Conservation (phyloP, 768 basidiomycete genomes). For the Imleria badia region DNA sequence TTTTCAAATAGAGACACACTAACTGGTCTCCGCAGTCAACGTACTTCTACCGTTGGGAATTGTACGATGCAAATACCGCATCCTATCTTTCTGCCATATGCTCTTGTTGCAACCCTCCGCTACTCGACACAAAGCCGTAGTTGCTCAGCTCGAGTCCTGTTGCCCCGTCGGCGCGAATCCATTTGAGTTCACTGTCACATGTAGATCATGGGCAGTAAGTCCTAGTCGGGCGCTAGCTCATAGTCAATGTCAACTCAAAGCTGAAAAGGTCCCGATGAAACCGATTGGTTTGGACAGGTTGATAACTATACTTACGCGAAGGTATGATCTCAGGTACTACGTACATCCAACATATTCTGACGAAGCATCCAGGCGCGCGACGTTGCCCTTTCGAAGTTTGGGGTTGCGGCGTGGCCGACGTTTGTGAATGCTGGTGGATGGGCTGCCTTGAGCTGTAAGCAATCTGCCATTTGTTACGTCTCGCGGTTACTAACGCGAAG, state of each 20-base stretch:
- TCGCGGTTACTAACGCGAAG: neutral
- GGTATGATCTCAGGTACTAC: neutral
- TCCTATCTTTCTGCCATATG: conserved; percentile 4
- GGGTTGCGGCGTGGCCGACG: conserved; percentile 8
- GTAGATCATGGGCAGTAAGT: conserved; percentile 18
- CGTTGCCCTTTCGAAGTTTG: conserved; percentile 9
- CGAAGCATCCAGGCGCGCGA: conserved; percentile 11
- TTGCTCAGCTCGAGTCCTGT: conserved; percentile 10
- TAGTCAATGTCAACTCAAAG: neutral
- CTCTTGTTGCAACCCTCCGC: conserved; percentile 6
- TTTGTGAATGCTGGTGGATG: conserved; percentile 13
- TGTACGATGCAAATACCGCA: conserved; percentile 7
- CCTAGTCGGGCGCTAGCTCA: neutral
- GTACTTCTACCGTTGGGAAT: conserved; percentile 14
- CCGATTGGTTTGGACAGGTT: conserved; percentile 17
- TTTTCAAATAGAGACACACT: neutral
- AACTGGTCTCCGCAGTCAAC: neutral
- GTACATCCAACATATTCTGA: neutral
- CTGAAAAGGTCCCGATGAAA: conserved; percentile 17
- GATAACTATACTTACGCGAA: conserved; percentile 18
- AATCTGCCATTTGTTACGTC: neutral
- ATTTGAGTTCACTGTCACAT: conserved; percentile 8
- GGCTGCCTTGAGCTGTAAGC: conserved; percentile 4
- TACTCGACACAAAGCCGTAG: conserved; percentile 10
- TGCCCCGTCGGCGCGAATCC: conserved; percentile 19